Evolutionary conservation across 2,329 filamentous ascomycete species (phyloP).

Genomic region (Harringtonia aguacate): DNA sequence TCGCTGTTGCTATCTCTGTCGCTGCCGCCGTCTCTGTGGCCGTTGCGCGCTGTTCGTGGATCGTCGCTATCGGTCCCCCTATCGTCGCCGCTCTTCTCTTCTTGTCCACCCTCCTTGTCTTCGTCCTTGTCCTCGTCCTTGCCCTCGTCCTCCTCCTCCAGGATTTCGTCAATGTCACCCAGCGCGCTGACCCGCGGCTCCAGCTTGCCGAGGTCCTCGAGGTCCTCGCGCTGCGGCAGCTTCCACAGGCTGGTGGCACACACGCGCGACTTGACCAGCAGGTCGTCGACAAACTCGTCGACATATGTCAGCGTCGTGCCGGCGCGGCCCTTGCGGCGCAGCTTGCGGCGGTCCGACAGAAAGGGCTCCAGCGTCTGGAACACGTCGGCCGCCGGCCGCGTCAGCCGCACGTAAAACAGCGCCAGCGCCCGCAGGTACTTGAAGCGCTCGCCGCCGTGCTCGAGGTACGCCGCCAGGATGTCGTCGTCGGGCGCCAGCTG

Average conservation of each 20-base stretch:
- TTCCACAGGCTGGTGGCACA: conserved; percentile 91
- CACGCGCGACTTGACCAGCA: conserved; percentile 78
- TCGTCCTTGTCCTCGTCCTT: conserved; percentile 13
- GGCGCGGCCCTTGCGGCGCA: conserved; percentile 64
- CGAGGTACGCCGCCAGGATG: conserved; percentile 69
- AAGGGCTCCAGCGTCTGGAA: conserved; percentile 73
- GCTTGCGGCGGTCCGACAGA: conserved; percentile 71
- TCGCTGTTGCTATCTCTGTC: neutral
- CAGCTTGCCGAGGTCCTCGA: conserved; percentile 83
- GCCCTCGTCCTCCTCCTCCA: conserved; percentile 48
- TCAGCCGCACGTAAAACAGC: conserved; percentile 86
- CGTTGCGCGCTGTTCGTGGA: too few relatives aligned
- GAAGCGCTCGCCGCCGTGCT: conserved; percentile 63
- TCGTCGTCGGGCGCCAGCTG: conserved; percentile 75
- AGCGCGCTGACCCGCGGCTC: conserved; percentile 79
- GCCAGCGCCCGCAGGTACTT: conserved; percentile 86
- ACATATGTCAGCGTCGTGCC: conserved; percentile 70
- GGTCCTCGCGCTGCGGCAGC: conserved; percentile 65
- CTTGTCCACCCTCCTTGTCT: neutral
- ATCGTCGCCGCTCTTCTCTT: neutral
- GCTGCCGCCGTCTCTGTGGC: neutral
- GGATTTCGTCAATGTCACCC: conserved; percentile 63
- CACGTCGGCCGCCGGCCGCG: conserved; percentile 70
- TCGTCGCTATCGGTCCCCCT: neutral
- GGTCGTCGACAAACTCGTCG: conserved; percentile 88